Evolutionary conservation across 306 rosid species (phyloP), one percentile per base, ranked within the genome.

Genomic region (Cucurbita argyrosperma): DNA sequence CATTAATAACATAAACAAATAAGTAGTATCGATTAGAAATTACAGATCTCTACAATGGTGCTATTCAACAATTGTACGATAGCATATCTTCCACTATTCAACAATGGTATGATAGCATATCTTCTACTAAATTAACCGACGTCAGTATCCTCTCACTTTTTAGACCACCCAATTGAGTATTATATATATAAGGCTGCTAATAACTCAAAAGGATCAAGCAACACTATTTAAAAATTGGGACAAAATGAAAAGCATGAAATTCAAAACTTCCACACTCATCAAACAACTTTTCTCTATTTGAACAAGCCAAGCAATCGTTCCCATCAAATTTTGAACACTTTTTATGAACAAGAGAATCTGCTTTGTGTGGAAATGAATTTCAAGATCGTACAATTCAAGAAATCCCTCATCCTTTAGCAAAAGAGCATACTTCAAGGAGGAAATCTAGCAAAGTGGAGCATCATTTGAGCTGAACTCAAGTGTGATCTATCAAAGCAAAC

Each of bases 231-330:
- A 67, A 65, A 66, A 46, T 46, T 21, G 19, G 1, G 40, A 67
- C 6, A 21, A 0, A 46, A 67, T 12, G 71, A 13, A 67, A 67
- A 67, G 72, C 19, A 67, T 46, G 72, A 67, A 67, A 46, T 67
- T 67, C 72, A 67, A 67, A 67, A 67, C 72, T 67, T 67, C 18
- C 18, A 43, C 56, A 46, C 13, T 67, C 21, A 67, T 19, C 72
- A 67, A 67, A 4, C 72, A 12, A 10, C 40, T 46, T 67, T 46
- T 45, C 11, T 49, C 72, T 21, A 23, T 67, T 67, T 67, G 55
- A 67, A 67, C 55, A 67, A 21, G 11, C 72, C 72, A 67, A 67
- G 72, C 72, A 67, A 46, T 67, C 40, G 38, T 19, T 66, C 21
- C 1, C 3, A 9, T 13, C 35, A 30, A 30, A 30, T 30, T 30